Percentiles rank a stretch among this genome's conserved stretches.
Evolutionary conservation across 2,329 filamentous ascomycete genomes (phyloP).

Genomic region (Xylaria sp.): DNA sequence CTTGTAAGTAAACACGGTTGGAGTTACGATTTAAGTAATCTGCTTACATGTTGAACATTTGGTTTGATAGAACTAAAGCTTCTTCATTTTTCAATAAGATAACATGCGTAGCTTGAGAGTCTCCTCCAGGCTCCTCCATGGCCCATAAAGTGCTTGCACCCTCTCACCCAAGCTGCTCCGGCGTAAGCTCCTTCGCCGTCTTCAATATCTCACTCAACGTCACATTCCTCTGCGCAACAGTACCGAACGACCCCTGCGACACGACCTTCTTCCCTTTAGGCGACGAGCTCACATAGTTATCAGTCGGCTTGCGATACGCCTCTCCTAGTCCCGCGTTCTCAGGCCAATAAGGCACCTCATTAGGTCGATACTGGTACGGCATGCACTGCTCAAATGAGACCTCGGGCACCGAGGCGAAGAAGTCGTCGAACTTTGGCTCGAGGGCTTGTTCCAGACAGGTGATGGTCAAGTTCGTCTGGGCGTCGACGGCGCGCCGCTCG

Average conservation of each 20-base stretch:
- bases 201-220: conserved; percentile 15
- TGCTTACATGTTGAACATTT: no score
- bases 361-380: conserved; percentile 17
- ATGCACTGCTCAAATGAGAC: conserved; percentile 21
- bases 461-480: conserved; percentile 15
- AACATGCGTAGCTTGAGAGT: no score
- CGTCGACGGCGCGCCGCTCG: conserved; percentile 6
- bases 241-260: conserved; percentile 14
- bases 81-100: no score
- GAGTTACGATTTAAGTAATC: no score
- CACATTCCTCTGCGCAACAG: conserved; percentile 18
- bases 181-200: conserved; percentile 16
- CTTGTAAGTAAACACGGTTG: no score
- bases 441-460: conserved; percentile 26
- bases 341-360: conserved; percentile 26
- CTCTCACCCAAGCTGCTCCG: conserved; percentile 14
- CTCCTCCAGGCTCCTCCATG: no score
- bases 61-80: no score
- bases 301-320: conserved; percentile 22
- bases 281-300: conserved; percentile 19
- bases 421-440: conserved; percentile 22
- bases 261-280: conserved; percentile 12
- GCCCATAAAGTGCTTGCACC: no score
- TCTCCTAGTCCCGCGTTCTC: conserved; percentile 14
- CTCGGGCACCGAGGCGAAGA: conserved; percentile 20